These are phyloP conservation scores for Geranium brycei DNA, from an alignment of 345 rosid species.

Conservation along the genomic window DNA sequence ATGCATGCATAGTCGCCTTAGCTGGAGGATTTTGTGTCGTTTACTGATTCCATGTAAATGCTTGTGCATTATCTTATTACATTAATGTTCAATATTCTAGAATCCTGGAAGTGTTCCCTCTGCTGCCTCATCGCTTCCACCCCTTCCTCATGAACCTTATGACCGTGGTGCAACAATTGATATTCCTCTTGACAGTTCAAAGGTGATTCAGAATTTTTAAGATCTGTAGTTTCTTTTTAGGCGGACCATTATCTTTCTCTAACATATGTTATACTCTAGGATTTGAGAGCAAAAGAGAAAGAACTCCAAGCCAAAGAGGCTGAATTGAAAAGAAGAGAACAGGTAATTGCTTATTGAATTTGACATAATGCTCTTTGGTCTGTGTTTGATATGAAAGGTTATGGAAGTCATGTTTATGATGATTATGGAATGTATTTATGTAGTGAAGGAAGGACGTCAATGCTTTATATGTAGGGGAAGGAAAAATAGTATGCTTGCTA, in stretches of 20 bases:
- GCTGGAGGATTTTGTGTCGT: background rate
- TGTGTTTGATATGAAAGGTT: background rate
- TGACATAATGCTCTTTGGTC: background rate
- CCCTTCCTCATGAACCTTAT: slow-evolving; percentile 90
- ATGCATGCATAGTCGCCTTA: background rate
- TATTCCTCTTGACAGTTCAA: slow-evolving; percentile 68
- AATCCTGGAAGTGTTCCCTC: slow-evolving; percentile 64
- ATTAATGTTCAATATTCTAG: slow-evolving; percentile 25
- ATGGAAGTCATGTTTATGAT: background rate
- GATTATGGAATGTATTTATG: background rate
- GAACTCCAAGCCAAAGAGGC: slow-evolving; percentile 93
- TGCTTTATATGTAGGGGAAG: background rate
- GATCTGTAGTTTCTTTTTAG: slow-evolving; percentile 3
- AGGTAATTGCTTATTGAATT: slow-evolving; percentile 28
- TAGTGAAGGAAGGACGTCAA: background rate
- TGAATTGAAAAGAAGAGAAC: slow-evolving; percentile 67
- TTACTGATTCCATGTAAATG: background rate
- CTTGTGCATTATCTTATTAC: slow-evolving; percentile 1
- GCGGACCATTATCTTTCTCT: background rate
- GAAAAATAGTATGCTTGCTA: background rate
- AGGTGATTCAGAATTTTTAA: slow-evolving; percentile 23
- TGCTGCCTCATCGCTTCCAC: slow-evolving; percentile 63
- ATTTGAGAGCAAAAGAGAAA: slow-evolving; percentile 72
- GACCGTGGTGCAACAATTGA: slow-evolving; percentile 79
- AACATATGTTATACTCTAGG: slow-evolving; percentile 27